Conservation (phyloP, 768 basidiomycete species). For the Collybiopsis luxurians region DNA sequence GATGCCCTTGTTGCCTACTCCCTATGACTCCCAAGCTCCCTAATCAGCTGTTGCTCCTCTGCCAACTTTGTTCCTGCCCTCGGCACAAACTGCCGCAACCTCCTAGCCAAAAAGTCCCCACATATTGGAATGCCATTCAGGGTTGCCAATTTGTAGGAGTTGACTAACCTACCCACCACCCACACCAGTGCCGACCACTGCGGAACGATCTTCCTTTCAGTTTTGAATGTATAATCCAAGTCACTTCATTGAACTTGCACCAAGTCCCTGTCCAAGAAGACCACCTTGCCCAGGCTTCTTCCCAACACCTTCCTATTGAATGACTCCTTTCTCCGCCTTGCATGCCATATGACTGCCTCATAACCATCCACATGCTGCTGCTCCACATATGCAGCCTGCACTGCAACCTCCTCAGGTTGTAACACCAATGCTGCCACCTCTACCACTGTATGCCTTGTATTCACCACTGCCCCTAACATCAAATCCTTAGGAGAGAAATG, state of each 20-base stretch:
- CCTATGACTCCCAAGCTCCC: constrained; percentile 2
- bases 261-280: constrained; percentile 23
- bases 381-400: constrained; percentile 16
- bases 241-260: constrained; percentile 29
- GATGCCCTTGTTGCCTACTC: constrained; percentile 8
- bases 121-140: constrained; percentile 12
- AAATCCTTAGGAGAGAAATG: not conserved
- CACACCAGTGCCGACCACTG: constrained; percentile 27
- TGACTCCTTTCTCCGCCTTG: constrained; percentile 16
- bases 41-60: constrained; percentile 13
- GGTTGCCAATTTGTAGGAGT: constrained; percentile 23
- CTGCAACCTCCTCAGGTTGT: not conserved
- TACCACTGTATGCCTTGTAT: not conserved
- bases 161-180: constrained; percentile 12
- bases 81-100: constrained; percentile 19
- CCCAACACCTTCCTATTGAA: constrained; percentile 24
- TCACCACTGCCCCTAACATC: not conserved
- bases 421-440: not conserved
- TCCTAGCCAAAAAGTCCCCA: constrained; percentile 17
- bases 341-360: constrained; percentile 15
- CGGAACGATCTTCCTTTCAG: constrained; percentile 24
- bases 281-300: constrained; percentile 13
- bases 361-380: constrained; percentile 18
- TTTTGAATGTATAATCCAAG: constrained; percentile 23
- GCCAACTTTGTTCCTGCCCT: constrained; percentile 17